Evolutionary conservation across 108 stramenopile species (phyloP).

Genomic region (Fragilaria crotonensis): DNA sequence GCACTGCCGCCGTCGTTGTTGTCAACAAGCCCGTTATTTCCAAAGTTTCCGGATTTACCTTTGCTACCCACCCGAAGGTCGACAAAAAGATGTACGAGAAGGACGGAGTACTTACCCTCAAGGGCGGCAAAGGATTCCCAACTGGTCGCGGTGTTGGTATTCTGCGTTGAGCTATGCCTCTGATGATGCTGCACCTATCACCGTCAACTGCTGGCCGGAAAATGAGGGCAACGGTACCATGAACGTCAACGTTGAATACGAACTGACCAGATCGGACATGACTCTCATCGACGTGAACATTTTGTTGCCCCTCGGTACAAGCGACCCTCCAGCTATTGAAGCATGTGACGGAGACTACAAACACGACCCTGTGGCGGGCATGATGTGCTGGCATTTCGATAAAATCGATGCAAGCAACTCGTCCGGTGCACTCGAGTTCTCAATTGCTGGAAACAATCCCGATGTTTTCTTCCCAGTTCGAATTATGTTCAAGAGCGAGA

Average conservation of each 20-base stretch:
- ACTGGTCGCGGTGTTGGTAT: slow-evolving; percentile 89
- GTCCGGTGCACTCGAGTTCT: slow-evolving; percentile 91
- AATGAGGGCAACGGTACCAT: slow-evolving; percentile 89
- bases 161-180: slow-evolving; percentile 82
- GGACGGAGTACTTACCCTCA: slow-evolving; percentile 81
- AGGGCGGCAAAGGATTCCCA: slow-evolving; percentile 92
- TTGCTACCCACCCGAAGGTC: slow-evolving; percentile 97
- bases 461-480: slow-evolving; percentile 96
- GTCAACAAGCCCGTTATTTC: slow-evolving; percentile 77
- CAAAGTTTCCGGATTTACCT: slow-evolving; percentile 53
- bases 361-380: slow-evolving; percentile 84
- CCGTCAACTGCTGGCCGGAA: slow-evolving; percentile 99
- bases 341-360: slow-evolving; percentile 88
- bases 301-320: slow-evolving; percentile 87
- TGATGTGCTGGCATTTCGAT: slow-evolving; percentile 95
- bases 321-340: slow-evolving; percentile 75
- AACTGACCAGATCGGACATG: slow-evolving; percentile 65
- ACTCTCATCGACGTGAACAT: slow-evolving; percentile 92
- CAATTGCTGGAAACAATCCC: slow-evolving; percentile 65
- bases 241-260: slow-evolving; percentile 96
- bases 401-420: slow-evolving; percentile 75
- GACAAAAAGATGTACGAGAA: slow-evolving; percentile 89
- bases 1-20: slow-evolving; percentile 68
- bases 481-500: slow-evolving; percentile 87
- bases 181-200: slow-evolving; percentile 89